Base-by-base conservation (phyloP, 2,329 filamentous ascomycete genomes). In the Plenodomus tracheiphilus region DNA sequence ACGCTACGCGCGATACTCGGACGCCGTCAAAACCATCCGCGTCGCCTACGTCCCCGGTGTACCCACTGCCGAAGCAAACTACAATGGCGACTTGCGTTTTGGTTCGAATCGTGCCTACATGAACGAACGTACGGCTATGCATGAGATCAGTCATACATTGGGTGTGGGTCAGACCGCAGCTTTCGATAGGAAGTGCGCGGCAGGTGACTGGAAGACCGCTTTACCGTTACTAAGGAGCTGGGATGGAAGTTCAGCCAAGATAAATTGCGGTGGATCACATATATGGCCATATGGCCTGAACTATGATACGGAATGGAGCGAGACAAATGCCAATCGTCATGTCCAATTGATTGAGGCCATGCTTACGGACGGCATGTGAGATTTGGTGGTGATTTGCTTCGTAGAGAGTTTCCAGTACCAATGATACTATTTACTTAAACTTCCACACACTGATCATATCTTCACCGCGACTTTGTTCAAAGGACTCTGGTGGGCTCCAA, bases 211-310 rank as follows among this genome's bases (percentile, higher is more conserved):
- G 68, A 48, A n/a, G 44, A 71, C 66, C 10, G 68, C 68, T 25
- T 19, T 70, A 37, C 64, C 68, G 17, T 42, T 71, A 47, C 25
- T 71, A 50, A 55, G 57, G 38, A 65, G 58, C 19, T 71, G 57
- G 40, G 68, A 71, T 54, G 68, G 66, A 0, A 21, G 47, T 2
- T 56, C 46, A 34, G 68, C 68, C 38, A 62, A 59, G 44, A 70
- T 71, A 19, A 71, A 49, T 20, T 71, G 68, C 53, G 68, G 66
- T 5, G 66, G 68, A 2, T 17, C 42, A 0, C 66, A 71, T 34
- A 65, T 71, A 32, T 71, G 68, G 66, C 66, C 66, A 5, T 70
- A 71, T 58, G 68, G 68, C 2, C 43, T 71, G 41, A 70, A 71
- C 25, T 71, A 68, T 39, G 68, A 71, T 1, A 69, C 40, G 3